Evolutionary conservation across 2,329 filamentous ascomycete species (phyloP).

Genomic region (Plectosphaerella sp.): DNA sequence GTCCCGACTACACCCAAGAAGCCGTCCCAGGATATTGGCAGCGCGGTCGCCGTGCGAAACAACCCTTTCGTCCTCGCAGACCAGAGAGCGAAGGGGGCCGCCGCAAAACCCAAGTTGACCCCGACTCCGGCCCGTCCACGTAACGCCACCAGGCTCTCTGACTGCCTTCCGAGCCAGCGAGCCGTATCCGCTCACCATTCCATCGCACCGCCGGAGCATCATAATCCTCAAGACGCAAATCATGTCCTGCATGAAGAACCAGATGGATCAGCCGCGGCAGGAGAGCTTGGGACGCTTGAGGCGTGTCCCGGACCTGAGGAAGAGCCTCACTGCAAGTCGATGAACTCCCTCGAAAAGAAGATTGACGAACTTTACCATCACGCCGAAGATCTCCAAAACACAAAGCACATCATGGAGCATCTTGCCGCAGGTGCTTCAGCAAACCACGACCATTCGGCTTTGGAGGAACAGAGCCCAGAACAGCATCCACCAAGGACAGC

Average conservation of each 20-base stretch:
- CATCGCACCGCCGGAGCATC: neutral
- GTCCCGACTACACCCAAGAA: neutral
- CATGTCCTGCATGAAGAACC: no score
- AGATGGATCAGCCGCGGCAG: no score
- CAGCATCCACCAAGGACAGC: neutral
- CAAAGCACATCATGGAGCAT: constrained; percentile 28
- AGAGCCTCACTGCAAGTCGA: neutral
- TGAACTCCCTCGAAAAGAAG: constrained; percentile 14
- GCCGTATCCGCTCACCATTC: constrained; percentile 11
- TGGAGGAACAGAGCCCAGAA: neutral
- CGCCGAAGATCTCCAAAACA: constrained; percentile 25
- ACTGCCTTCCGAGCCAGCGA: constrained; percentile 19
- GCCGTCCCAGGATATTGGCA: neutral
- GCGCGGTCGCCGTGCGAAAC: constrained; percentile 16
- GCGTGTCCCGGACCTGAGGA: neutral
- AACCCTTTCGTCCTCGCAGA: constrained; percentile 29
- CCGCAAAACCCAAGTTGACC: constrained; percentile 15
- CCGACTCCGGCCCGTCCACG: constrained; percentile 13
- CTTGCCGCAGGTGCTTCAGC: constrained; percentile 17
- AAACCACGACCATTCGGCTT: neutral
- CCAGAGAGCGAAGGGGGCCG: constrained; percentile 13
- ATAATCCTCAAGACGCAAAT: neutral
- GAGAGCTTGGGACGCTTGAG: neutral
- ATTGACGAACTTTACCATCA: constrained; percentile 26
- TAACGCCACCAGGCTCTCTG: constrained; percentile 17